Conservation (phyloP, 2,329 filamentous ascomycete species). For the Pseudogymnoascus sp. region DNA sequence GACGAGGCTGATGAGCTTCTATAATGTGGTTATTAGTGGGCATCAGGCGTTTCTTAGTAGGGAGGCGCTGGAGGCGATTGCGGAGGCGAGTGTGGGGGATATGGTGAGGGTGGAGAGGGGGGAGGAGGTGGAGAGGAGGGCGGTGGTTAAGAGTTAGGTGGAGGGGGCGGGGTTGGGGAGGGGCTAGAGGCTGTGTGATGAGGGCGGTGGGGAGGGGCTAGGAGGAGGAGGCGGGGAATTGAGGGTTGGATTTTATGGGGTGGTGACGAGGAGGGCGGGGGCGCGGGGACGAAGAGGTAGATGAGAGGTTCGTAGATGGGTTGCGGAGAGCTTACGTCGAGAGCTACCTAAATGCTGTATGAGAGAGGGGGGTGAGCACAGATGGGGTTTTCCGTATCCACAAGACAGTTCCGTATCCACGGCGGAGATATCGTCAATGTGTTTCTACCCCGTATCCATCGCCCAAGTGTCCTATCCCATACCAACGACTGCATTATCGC, state of each 20-base stretch:
- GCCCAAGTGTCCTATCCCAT: not conserved
- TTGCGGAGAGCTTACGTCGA: not conserved
- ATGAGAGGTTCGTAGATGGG: not conserved
- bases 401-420: not conserved
- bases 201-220: not conserved
- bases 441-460: not conserved
- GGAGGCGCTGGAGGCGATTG: slow-evolving; percentile 57
- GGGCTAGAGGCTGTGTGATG: no score
- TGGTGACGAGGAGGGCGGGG: not conserved
- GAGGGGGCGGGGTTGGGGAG: not conserved
- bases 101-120: slow-evolving; percentile 25
- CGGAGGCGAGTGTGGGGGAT: slow-evolving; percentile 50
- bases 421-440: not conserved
- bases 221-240: not conserved
- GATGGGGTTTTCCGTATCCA: not conserved
- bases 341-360: not conserved
- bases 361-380: not conserved
- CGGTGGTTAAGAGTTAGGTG: slow-evolving; percentile 22
- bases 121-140: slow-evolving; percentile 13
- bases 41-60: slow-evolving; percentile 64
- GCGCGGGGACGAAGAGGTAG: not conserved
- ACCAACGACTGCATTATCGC: not conserved
- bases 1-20: slow-evolving; percentile 59
- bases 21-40: slow-evolving; percentile 57
- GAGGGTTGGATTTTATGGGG: not conserved